Evolutionary conservation across 1,284 basidiomycete genomes (phyloP), one percentile per base, ranked within the genome.

Genomic region (Leccinum angustisporum): DNA sequence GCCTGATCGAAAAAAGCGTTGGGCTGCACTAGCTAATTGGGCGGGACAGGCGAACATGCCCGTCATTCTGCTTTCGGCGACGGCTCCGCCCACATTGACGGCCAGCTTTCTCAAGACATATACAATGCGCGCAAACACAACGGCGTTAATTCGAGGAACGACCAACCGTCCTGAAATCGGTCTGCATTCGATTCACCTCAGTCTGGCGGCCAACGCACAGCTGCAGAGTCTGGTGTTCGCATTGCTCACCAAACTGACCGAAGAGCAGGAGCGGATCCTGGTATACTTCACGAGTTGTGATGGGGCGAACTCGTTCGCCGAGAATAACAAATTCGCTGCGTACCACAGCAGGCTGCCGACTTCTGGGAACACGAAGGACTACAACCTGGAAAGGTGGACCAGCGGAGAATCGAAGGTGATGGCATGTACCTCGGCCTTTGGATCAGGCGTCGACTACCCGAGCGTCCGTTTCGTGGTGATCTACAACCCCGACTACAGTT

Each of bases 61-160:
- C 1, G 31, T 62, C 5, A 25, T 62, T 10, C 56, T 63, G 1
- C n/a, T 63, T 1, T 63, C 62, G 8, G 50, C 40, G 3, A 18
- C 54, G 0, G 27, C 21, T 10, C 54, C 54, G 1, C 50, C 54
- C 25, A 5, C 2, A 1, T 13, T 62, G n/a, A 18, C 52, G 53
- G 5, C 4, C 3, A 30, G 0, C 4, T 33, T 61, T 3, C 7
- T 62, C 5, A 0, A 62, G 4, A 21, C 4, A 2, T 61, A 54
- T 13, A 2, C 16, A 18, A 59, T 61, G 43, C n/a, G 14, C 11
- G 2, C 8, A 0, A 7, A 16, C 6, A 31, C 18, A 4, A 53
- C 25, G 2, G 31, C 30, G 4, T 34, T 60, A 16, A 9, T 61
- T 38, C 18, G 60, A 18, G 60, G 43, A 1, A 6, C 40, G 2